Conservation (phyloP, 306 rosid species). For the Pyrus bretschneideri region DNA sequence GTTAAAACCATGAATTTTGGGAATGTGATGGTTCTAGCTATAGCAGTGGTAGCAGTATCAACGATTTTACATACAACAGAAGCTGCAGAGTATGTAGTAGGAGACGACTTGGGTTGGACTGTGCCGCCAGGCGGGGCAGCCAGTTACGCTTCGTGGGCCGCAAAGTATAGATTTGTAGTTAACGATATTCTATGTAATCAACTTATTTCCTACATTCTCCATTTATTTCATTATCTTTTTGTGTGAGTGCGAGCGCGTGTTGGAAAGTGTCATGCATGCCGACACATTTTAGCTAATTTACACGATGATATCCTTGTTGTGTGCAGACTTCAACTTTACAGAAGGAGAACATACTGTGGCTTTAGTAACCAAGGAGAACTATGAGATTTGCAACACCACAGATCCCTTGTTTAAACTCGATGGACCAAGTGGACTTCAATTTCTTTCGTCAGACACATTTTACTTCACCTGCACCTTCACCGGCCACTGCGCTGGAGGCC, state of each 20-base stretch:
- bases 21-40: background rate
- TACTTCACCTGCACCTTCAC: constrained; percentile 5
- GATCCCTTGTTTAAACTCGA: background rate
- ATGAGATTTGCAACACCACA: background rate
- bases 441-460: background rate
- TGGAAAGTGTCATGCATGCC: no score
- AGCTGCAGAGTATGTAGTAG: background rate
- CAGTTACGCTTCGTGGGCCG: constrained; percentile 1
- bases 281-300: no score
- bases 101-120: constrained; percentile 31
- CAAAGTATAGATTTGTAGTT: constrained; percentile 2
- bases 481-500: constrained; percentile 14
- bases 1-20: background rate
- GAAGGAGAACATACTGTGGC: background rate
- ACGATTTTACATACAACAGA: background rate
- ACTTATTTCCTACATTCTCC: background rate
- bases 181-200: constrained; percentile 32
- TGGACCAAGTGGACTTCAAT: background rate
- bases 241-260: no score
- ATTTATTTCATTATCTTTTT: background rate
- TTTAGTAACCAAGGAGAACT: background rate
- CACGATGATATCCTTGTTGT: no score
- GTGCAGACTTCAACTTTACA: background rate
- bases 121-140: constrained; percentile 10
- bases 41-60: background rate